These are phyloP conservation scores for Ramularia endophylla DNA, from an alignment of 2,329 filamentous ascomycete genomes.

Conservation along the genomic window DNA sequence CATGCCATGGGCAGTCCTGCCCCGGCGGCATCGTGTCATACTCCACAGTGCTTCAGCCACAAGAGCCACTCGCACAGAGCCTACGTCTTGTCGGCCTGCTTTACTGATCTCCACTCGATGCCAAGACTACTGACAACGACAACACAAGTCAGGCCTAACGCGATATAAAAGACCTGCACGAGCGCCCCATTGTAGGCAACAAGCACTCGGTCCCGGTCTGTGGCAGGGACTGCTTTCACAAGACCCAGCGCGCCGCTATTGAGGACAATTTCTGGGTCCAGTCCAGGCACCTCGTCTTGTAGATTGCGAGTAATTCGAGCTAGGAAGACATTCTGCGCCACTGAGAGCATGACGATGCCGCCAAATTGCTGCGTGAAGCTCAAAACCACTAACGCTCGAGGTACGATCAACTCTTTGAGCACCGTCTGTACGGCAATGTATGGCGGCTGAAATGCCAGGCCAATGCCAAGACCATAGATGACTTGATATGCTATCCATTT, in stretches of 20 bases:
- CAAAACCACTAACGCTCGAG: slow-evolving; percentile 8
- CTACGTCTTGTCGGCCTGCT: no score
- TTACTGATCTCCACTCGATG: no score
- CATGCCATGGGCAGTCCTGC: no score
- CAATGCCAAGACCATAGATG: slow-evolving; percentile 26
- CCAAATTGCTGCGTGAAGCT: slow-evolving; percentile 12
- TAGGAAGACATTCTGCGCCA: slow-evolving; percentile 13
- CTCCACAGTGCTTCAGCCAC: no score
- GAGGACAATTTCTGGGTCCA: slow-evolving; percentile 13
- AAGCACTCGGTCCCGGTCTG: slow-evolving; percentile 12
- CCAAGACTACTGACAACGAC: no score
- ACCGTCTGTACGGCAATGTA: slow-evolving; percentile 23
- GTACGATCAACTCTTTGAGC: slow-evolving; percentile 5
- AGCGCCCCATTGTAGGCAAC: slow-evolving; percentile 22
- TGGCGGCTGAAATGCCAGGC: slow-evolving; percentile 28
- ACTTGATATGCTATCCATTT: slow-evolving; percentile 33
- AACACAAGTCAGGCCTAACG: no score
- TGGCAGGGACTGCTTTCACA: slow-evolving; percentile 12
- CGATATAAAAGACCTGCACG: slow-evolving; percentile 17
- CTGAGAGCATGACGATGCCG: slow-evolving; percentile 9
- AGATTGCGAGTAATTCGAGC: no score
- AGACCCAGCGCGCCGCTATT: slow-evolving; percentile 21
- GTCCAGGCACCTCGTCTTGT: no score
- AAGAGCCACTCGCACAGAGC: no score
- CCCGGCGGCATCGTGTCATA: no score